phyloP scores from a whole-genome alignment of 2,329 filamentous ascomycete species.

The Emericellopsis cladophorae region DNA sequence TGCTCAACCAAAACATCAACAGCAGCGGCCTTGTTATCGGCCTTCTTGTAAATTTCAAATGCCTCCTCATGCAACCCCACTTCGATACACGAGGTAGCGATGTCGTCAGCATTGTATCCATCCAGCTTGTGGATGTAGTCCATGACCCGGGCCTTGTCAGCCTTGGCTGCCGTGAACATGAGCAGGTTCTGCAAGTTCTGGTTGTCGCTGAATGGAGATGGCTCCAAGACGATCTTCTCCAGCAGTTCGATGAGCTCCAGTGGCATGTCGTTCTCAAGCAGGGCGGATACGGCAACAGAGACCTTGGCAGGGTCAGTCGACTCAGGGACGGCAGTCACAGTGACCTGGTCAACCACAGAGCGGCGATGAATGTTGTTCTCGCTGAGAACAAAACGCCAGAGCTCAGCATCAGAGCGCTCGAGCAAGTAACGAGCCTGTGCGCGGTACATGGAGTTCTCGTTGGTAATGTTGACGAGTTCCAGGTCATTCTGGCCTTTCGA shows the following conservation, averaged over 20 bases:
- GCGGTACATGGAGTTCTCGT: conserved; percentile 99
- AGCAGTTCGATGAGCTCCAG: conserved; percentile 92
- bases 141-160: conserved; percentile 89
- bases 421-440: conserved; percentile 93
- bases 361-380: conserved; percentile 93
- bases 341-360: conserved; percentile 91
- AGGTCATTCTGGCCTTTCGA: conserved; percentile 94
- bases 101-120: conserved; percentile 83
- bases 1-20: conserved; percentile 90
- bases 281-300: conserved; percentile 83
- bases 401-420: conserved; percentile 76
- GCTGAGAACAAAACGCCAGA: conserved; percentile 91
- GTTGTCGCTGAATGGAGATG: conserved; percentile 97
- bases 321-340: conserved; percentile 86
- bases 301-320: conserved; percentile 90
- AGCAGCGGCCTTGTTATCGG: conserved; percentile 74
- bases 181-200: conserved; percentile 90
- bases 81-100: conserved; percentile 84
- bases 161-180: conserved; percentile 92
- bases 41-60: conserved; percentile 98
- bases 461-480: conserved; percentile 94
- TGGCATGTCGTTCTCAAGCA: conserved; percentile 83
- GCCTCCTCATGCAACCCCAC: conserved; percentile 94
- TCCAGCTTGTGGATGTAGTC: conserved; percentile 90
- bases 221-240: conserved; percentile 99